Evolutionary conservation across 108 stramenopile species (phyloP), one percentile per base, ranked within the genome.

Genomic region (Nitzschia sp.): DNA sequence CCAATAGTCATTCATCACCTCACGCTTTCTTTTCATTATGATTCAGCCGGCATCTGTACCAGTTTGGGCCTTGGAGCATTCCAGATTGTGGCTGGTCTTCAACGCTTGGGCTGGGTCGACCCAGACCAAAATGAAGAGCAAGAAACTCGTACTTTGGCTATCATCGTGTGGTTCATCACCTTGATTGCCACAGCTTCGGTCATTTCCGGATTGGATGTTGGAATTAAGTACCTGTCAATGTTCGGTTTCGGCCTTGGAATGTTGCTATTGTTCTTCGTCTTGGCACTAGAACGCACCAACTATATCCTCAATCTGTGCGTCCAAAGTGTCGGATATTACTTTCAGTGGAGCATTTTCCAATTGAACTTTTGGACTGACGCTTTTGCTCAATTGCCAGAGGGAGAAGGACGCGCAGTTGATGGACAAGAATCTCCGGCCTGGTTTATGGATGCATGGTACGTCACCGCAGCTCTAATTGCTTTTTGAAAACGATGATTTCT

Each of bases 11-110:
- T n/a, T n/a, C n/a, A n/a, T n/a, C n/a, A n/a, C 56, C 26, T 81
- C 55, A 72, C 83, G 56, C 83, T 84, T 55, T 75, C 66, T 17
- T 80, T 70, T 57, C 62, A 77, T 17, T 73, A 84, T 63, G 79
- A 84, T 22, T 72, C 72, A 46, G 54, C 79, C 41, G 83, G 86
- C 32, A 79, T 84, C 38, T 87, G 82, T 46, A 87, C 83, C n/a
- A 64, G 53, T 57, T 77, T 84, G 26, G 83, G 85, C 16, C 63
- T 87, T 5, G 85, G 85, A 19, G 70, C 77, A 16, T 68, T 78
- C 46, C 82, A 87, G 53, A 47, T 87, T 47, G 65, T 45, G 23
- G 65, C 63, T 21, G 85, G 85, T 28, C 30, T 83, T 41, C 41
- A 72, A 55, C 41, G 61, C 22, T 58, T 81, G 4, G 72, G 71